Evolutionary conservation across 441 rosid genomes (phyloP).

Genomic region (Gossypium davidsonii): DNA sequence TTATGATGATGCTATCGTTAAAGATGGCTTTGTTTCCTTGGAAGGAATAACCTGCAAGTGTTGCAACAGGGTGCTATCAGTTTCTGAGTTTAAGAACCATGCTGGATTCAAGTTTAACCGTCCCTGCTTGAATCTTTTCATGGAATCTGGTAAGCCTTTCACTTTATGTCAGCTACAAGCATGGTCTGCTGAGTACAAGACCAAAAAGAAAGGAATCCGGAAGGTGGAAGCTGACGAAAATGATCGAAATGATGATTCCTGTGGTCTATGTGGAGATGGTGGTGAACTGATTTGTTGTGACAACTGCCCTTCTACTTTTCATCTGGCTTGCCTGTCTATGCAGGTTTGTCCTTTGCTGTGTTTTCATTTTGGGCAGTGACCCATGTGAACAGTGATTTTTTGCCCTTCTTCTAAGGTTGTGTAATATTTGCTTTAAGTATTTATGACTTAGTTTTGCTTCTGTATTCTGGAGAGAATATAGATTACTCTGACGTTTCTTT

Average conservation of each 20-base stretch:
- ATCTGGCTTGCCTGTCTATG: constrained; percentile 70
- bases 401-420: neutral
- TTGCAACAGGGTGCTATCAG: constrained; percentile 57
- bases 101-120: constrained; percentile 65
- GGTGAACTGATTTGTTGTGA: constrained; percentile 96
- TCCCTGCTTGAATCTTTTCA: constrained; percentile 79
- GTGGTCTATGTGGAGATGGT: constrained; percentile 89
- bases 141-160: constrained; percentile 76
- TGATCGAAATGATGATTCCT: constrained; percentile 89
- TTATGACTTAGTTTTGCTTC: neutral
- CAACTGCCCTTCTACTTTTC: constrained; percentile 88
- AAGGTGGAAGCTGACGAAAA: constrained; percentile 50
- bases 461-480: neutral
- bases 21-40: constrained; percentile 63
- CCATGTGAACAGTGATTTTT: neutral
- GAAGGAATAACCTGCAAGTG: constrained; percentile 83
- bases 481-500: neutral
- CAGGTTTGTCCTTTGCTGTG: constrained; percentile 52
- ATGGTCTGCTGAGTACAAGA: constrained; percentile 84
- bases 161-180: constrained; percentile 77
- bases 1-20: constrained; percentile 53
- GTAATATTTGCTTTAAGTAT: neutral
- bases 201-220: constrained; percentile 45
- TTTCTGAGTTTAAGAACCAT: constrained; percentile 74
- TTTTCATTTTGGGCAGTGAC: neutral